These are phyloP conservation scores for Scenedesmus sp. DNA, from an alignment of 163 green algal genomes.

Conservation along the genomic window DNA sequence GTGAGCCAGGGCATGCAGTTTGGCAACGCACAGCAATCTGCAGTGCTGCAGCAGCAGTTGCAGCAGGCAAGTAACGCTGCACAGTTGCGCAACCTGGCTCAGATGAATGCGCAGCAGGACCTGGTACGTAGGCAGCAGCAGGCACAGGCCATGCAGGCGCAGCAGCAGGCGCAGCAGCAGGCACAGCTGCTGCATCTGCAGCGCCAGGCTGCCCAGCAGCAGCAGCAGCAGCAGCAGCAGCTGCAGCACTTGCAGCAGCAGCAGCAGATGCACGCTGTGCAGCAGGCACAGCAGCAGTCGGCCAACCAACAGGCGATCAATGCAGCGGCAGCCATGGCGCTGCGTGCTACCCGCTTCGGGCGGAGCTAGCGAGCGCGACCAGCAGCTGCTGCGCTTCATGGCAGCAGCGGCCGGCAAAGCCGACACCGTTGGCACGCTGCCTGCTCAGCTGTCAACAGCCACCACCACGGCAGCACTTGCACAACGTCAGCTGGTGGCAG, in stretches of 20 bases:
- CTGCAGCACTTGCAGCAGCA: constrained; percentile 35
- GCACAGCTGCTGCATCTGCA: constrained; percentile 18
- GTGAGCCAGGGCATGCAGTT: constrained; percentile 39
- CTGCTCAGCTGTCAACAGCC: constrained; percentile 38
- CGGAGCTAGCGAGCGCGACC: not conserved
- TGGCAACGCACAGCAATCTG: not conserved
- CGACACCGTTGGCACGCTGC: constrained; percentile 43
- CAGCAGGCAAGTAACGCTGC: constrained; percentile 46
- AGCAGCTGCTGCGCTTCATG: constrained; percentile 47
- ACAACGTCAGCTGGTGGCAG: constrained; percentile 35
- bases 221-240: constrained; percentile 35
- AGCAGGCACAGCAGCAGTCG: constrained; percentile 40
- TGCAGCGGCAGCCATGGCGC: not conserved
- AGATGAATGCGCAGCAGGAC: constrained; percentile 43
- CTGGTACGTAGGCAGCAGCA: constrained; percentile 33
- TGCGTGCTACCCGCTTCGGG: constrained; percentile 5
- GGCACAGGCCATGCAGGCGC: constrained; percentile 8
- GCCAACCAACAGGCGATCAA: constrained; percentile 43
- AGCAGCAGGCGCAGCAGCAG: too few relatives aligned
- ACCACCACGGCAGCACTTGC: constrained; percentile 41
- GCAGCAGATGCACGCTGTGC: not conserved
- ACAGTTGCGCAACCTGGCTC: constrained; percentile 44
- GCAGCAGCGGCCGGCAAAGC: constrained; percentile 40
- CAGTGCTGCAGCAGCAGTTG: constrained; percentile 44
- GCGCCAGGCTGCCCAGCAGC: constrained; percentile 1